Percentiles rank a stretch among this genome's conserved stretches.
Conservation (phyloP, 345 rosid genomes). For the Capsella bursapastoris region DNA sequence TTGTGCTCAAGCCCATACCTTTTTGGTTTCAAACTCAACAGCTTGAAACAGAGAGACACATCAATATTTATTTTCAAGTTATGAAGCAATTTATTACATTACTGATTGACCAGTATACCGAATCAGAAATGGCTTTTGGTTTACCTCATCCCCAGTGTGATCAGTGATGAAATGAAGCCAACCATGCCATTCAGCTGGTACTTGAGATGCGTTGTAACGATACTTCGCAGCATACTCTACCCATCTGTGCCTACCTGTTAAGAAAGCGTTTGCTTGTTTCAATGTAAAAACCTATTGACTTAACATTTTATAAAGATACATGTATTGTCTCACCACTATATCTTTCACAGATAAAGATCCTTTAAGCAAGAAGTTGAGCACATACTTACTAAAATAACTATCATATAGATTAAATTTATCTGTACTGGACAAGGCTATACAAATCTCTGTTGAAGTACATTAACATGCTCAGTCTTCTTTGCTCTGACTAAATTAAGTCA, state of each 20-base stretch:
- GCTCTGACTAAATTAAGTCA: background rate
- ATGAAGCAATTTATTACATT: background rate
- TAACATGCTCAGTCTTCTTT: background rate
- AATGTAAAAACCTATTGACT: slow-evolving; percentile 18
- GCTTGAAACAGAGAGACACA: slow-evolving; percentile 51
- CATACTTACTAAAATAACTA: background rate
- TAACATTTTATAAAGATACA: slow-evolving; percentile 6
- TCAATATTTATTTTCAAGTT: background rate
- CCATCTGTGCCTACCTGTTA: slow-evolving; percentile 91
- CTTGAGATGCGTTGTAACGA: slow-evolving; percentile 96
- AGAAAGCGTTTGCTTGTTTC: slow-evolving; percentile 15
- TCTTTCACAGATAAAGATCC: slow-evolving; percentile 14
- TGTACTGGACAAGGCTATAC: slow-evolving; percentile 20
- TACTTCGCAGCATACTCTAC: slow-evolving; percentile 85
- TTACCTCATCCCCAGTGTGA: slow-evolving; percentile 96
- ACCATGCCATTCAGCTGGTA: slow-evolving; percentile 99
- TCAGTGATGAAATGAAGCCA: slow-evolving; percentile 96
- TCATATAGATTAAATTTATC: background rate
- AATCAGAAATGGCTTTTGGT: background rate
- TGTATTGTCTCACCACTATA: background rate
- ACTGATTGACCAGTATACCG: background rate
- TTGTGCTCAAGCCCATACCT: slow-evolving; percentile 89
- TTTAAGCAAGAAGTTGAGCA: background rate
- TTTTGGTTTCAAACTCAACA: slow-evolving; percentile 85
- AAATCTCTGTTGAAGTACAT: slow-evolving; percentile 5